Conservation (phyloP, 306 rosid species). For the Castanopsis chinensis region DNA sequence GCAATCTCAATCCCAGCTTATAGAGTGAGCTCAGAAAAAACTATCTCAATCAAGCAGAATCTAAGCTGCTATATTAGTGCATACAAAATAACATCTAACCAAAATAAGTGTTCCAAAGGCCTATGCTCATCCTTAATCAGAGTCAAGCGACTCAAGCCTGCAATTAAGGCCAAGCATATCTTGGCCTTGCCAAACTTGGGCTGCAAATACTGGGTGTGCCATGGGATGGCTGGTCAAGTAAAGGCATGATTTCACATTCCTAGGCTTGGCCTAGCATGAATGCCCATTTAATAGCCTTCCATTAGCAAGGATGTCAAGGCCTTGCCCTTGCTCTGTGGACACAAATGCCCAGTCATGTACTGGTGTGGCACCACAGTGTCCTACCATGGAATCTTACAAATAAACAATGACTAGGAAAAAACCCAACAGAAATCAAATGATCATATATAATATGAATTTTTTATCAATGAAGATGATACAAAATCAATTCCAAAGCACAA, state of each 20-base stretch:
- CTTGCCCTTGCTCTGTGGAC: not conserved
- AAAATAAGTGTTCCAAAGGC: not conserved
- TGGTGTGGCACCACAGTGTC: not conserved
- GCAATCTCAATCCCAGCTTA: not conserved
- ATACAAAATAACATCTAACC: not conserved
- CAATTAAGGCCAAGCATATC: not conserved
- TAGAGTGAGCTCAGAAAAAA: not conserved
- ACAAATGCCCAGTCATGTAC: not conserved
- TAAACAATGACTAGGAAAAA: not conserved
- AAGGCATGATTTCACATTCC: not conserved
- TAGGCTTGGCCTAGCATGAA: constrained; percentile 1
- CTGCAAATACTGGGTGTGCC: not conserved
- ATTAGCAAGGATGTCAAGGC: not conserved
- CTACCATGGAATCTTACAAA: constrained; percentile 4
- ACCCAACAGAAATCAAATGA: too few relatives aligned
- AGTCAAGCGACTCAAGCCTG: not conserved
- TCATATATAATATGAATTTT: too few relatives aligned
- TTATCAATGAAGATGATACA: too few relatives aligned
- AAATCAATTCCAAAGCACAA: too few relatives aligned
- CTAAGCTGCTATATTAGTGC: not conserved
- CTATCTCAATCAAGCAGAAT: not conserved
- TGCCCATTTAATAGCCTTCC: not conserved
- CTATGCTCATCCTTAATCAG: not conserved
- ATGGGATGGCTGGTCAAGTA: not conserved
- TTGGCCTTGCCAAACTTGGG: not conserved